These are phyloP conservation scores for Nakazawaea ishiwadae DNA, from an alignment of 805 yeast species.

Conservation along the genomic window DNA sequence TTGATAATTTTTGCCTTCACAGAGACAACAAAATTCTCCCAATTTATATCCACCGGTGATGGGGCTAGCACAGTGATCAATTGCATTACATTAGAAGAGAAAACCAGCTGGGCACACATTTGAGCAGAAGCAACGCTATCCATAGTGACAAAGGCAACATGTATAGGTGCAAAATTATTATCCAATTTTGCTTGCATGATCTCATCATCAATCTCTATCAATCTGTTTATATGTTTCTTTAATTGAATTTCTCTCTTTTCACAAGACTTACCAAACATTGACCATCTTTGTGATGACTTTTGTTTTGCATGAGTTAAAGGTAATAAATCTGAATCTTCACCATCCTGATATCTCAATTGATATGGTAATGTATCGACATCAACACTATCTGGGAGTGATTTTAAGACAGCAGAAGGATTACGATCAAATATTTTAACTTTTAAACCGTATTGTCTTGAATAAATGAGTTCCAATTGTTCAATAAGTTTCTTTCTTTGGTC, in stretches of 20 bases:
- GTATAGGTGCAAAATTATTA: slow-evolving; percentile 34
- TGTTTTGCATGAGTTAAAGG: slow-evolving; percentile 2
- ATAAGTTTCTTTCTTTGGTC: slow-evolving; percentile 28
- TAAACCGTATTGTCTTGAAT: slow-evolving; percentile 37
- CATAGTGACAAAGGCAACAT: slow-evolving; percentile 80
- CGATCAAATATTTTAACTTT: slow-evolving; percentile 28
- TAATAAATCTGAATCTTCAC: slow-evolving; percentile 3
- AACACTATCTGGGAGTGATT: slow-evolving; percentile 1
- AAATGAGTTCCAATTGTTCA: slow-evolving; percentile 33
- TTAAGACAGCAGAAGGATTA: slow-evolving; percentile 10
- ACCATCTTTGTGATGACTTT: slow-evolving; percentile 18
- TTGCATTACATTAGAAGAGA: slow-evolving; percentile 84
- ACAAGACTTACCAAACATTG: slow-evolving; percentile 18
- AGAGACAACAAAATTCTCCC: slow-evolving; percentile 55
- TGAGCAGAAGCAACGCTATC: slow-evolving; percentile 94
- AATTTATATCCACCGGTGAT: slow-evolving; percentile 91
- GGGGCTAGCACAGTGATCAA: slow-evolving; percentile 85
- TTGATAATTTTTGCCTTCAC: slow-evolving; percentile 31
- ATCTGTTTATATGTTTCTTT: slow-evolving; percentile 26
- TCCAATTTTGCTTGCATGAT: slow-evolving; percentile 30
- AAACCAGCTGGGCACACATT: slow-evolving; percentile 91
- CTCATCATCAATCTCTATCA: slow-evolving; percentile 32
- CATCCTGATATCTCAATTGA: slow-evolving; percentile 1
- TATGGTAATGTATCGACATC: slow-evolving; percentile 10
- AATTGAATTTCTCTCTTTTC: slow-evolving; percentile 30